Base-by-base conservation (phyloP, 1,284 basidiomycete species). In the Erythrobasidium hasegawianum region DNA sequence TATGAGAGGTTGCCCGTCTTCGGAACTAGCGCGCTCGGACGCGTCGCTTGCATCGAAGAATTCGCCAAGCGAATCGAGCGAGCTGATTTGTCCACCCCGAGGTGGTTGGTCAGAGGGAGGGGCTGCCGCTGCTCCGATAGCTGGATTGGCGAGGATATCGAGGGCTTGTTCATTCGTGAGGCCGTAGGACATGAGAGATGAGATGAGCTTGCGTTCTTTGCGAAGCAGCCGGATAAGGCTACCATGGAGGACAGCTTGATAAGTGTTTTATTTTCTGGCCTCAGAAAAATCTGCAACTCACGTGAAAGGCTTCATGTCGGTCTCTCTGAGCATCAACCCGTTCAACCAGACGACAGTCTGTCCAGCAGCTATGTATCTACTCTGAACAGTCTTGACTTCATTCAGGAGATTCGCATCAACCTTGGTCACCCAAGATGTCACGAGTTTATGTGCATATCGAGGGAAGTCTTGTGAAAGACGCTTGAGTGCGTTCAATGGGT, bases 21-120 rank as follows among this genome's bases (percentile, higher is more conserved):
- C 27, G n/a, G 27, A 4, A 5, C 16, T 24, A 13, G 14, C 1
- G 22, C 14, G 82, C 14, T 80, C 82, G 0, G 87, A 89, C 1
- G 83, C 88, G 75, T 97, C 93, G 69, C 88, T 90, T 1, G 90
- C 87, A 76, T 96, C 93, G 58, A 93, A 87, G 10, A 94, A 72
- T 0, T 86, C 87, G 66, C 91, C 89, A 38, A 88, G 75, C 2
- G 83, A 80, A 58, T 82, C 84, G 1, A 78, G 75, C 53, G 76
- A 77, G 5, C 77, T 80, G 69, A 65, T 16, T 1, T 58, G 47
- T 14, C 41, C 16, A 10, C 57, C 54, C 38, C 40, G 65, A 43
- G 24, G 49, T 8, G 5, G 55, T 10, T 26, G 10, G 7, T 55
- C 43, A 9, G 45, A 27, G 38, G 57, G 18, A 22, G 49, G 24